phyloP scores from a whole-genome alignment of 306 rosid species.

The Betula pendula region DNA sequence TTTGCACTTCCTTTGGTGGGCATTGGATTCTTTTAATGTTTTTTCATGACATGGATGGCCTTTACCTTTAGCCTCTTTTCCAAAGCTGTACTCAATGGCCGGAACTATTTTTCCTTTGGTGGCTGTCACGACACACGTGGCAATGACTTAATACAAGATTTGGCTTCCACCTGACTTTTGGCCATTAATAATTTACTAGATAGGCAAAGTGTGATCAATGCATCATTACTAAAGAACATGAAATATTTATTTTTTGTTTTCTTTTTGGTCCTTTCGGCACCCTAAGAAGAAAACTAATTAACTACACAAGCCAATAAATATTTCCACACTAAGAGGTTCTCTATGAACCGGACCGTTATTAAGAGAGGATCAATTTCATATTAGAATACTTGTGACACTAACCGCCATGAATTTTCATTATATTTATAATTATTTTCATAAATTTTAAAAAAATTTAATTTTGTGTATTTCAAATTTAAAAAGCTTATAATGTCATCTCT shows the following conservation, averaged over 20 bases:
- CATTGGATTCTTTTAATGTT: constrained; percentile 36
- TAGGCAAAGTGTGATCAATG: neutral
- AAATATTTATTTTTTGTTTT: too few species aligned
- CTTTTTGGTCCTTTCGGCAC: neutral
- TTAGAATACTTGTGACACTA: too few species aligned
- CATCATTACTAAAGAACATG: neutral
- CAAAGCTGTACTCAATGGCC: constrained; percentile 9
- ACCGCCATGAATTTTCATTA: too few species aligned
- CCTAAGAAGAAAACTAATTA: neutral
- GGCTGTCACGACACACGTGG: constrained; percentile 23
- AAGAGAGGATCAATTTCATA: too few species aligned
- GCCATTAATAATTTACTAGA: neutral
- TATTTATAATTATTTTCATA: too few species aligned
- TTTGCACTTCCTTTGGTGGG: constrained; percentile 25
- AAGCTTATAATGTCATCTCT: too few species aligned
- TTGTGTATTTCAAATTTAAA: too few species aligned
- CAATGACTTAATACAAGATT: too few species aligned
- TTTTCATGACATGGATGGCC: neutral
- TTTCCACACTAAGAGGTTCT: too few species aligned
- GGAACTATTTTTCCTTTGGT: constrained; percentile 10
- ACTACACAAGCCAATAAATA: too few species aligned
- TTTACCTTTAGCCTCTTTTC: constrained; percentile 24
- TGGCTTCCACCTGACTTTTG: neutral
- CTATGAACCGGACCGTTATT: too few species aligned
- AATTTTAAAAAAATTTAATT: too few species aligned